Conservation (phyloP, 169 alveolate species). For the Cryptosporidium xiaoi region DNA sequence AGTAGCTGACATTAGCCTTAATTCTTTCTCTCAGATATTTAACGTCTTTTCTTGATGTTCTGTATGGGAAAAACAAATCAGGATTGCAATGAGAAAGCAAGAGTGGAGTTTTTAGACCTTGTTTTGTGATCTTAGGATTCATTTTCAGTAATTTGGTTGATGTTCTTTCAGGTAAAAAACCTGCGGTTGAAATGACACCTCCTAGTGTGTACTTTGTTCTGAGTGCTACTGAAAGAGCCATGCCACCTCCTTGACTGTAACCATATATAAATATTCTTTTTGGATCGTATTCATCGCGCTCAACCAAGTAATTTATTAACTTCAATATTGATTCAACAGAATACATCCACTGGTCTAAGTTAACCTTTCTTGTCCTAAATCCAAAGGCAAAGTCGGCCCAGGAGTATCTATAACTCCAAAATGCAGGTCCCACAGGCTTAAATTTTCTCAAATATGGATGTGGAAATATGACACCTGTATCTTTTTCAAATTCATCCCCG, state of each 20-base stretch:
- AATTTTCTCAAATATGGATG: slow-evolving; percentile 64
- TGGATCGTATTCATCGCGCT: slow-evolving; percentile 51
- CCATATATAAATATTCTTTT: slow-evolving; percentile 67
- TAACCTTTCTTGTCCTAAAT: slow-evolving; percentile 5
- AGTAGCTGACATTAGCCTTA: slow-evolving; percentile 38
- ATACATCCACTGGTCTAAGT: slow-evolving; percentile 60
- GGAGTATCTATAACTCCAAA: slow-evolving; percentile 28
- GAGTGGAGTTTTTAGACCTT: slow-evolving; percentile 39
- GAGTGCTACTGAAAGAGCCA: slow-evolving; percentile 37
- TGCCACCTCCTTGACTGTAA: slow-evolving; percentile 67
- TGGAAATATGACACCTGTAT: slow-evolving; percentile 44
- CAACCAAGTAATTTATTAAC: slow-evolving; percentile 24
- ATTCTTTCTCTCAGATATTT: slow-evolving; percentile 3
- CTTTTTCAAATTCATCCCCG: slow-evolving; percentile 25
- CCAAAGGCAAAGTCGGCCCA: slow-evolving; percentile 74
- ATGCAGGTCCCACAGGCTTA: slow-evolving; percentile 19
- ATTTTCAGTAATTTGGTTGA: slow-evolving; percentile 7
- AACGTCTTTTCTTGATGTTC: slow-evolving; percentile 43
- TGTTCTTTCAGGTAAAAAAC: slow-evolving; percentile 37
- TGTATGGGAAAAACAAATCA: slow-evolving; percentile 39
- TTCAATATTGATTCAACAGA: slow-evolving; percentile 45
- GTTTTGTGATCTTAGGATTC: slow-evolving; percentile 14
- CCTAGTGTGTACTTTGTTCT: slow-evolving; percentile 54
- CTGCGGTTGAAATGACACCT: slow-evolving; percentile 47
- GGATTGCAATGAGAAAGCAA: slow-evolving; percentile 60